These are phyloP conservation scores for Chlorella sp. DNA, from an alignment of 139 green algal genomes.

Conservation along the genomic window DNA sequence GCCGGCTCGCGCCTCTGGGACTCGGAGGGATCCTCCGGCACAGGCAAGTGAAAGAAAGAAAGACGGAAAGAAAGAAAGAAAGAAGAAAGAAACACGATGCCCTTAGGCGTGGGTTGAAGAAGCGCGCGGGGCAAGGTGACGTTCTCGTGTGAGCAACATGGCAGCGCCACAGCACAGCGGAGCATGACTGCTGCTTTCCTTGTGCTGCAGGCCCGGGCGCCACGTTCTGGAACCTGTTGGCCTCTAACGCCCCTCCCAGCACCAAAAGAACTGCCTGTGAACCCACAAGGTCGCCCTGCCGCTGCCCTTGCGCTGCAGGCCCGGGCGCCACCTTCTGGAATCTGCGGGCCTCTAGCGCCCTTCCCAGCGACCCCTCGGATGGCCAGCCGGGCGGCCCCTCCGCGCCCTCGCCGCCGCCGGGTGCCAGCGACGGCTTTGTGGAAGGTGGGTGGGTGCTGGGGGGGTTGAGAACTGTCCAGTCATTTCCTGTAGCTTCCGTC, in stretches of 20 bases:
- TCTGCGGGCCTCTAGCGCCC: neutral
- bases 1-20: neutral
- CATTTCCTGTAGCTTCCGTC: too few relatives aligned
- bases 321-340: constrained; percentile 13
- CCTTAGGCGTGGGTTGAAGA: neutral
- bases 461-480: too few relatives aligned
- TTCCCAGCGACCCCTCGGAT: neutral
- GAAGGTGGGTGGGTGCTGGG: neutral
- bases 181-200: too few relatives aligned
- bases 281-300: too few relatives aligned
- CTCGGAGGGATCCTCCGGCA: neutral
- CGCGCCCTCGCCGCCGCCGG: neutral
- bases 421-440: neutral
- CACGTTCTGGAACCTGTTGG: constrained; percentile 22
- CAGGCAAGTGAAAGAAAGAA: too few relatives aligned
- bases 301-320: neutral
- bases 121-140: too few relatives aligned
- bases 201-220: neutral
- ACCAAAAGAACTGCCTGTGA: too few relatives aligned
- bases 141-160: too few relatives aligned
- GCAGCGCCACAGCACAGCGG: too few relatives aligned
- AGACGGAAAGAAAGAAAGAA: too few relatives aligned
- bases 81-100: too few relatives aligned
- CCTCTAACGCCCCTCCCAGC: neutral
- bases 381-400: neutral